Percentiles rank a stretch among this genome's conserved stretches.
phyloP scores from a whole-genome alignment of 805 yeast genomes.

The Cyberlindnera petersonii region DNA sequence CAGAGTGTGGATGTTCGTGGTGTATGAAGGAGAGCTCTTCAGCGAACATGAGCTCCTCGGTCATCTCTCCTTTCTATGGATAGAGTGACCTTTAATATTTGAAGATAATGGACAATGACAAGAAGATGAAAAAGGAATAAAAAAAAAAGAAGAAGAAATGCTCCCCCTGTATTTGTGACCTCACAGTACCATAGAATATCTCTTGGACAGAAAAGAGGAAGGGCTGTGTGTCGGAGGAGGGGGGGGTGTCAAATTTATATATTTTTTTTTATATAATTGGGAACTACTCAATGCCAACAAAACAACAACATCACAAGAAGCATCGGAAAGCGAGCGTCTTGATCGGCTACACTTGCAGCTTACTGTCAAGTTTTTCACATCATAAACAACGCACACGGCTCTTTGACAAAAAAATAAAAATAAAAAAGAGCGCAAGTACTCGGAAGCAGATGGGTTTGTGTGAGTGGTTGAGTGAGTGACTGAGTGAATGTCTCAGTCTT shows the following conservation, averaged over 20 bases:
- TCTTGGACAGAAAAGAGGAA: too few species aligned
- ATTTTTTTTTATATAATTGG: too few species aligned
- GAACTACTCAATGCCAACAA: too few species aligned
- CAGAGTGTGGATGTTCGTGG: constrained; percentile 7
- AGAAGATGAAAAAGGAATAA: not conserved
- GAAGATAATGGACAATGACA: not conserved
- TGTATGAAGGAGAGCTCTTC: constrained; percentile 14
- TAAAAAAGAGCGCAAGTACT: too few species aligned
- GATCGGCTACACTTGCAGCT: constrained; percentile 18
- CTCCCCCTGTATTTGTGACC: too few species aligned
- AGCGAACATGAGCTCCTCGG: constrained; percentile 12
- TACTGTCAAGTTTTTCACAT: constrained; percentile 11
- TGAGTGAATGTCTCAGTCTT: too few species aligned
- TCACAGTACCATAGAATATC: too few species aligned
- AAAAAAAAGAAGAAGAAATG: too few species aligned
- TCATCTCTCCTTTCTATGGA: constrained; percentile 8
- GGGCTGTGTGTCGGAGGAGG: too few species aligned
- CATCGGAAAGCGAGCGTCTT: constrained; percentile 16
- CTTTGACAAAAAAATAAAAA: too few species aligned
- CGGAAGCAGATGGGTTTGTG: too few species aligned
- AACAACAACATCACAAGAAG: constrained; percentile 15
- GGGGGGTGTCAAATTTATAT: constrained; percentile 1
- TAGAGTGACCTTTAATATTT: not conserved
- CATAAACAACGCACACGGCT: constrained; percentile 1
- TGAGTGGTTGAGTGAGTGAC: too few species aligned